Base-by-base conservation (phyloP, 495 filamentous ascomycete genomes). In the Aspergillus incahuasiensis region DNA sequence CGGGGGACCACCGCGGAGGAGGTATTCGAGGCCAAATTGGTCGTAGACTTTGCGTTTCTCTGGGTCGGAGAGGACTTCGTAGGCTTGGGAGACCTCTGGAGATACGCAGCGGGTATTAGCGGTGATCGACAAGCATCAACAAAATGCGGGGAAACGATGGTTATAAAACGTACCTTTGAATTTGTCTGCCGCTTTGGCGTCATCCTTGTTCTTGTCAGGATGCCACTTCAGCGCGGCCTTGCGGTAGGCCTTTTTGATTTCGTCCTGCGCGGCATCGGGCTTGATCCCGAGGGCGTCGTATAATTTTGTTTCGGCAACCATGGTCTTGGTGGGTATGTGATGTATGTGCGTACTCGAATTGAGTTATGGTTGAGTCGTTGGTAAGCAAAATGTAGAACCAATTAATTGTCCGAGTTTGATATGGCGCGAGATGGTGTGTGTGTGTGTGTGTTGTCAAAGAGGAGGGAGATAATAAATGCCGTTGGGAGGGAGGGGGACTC, bases 31-130 rank as follows among this genome's bases (percentile, higher is more conserved):
- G 56, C 94, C 94, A 65, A 82, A 97, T 68, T 95, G 88, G 63
- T 98, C 95, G 66, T 98, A 98, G 20, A 85, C 86, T 74, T 96
- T 95, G 54, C 94, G 87, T 71, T 97, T 97, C 65, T 97, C 95
- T 32, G 94, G 92, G 68, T 98, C 94, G 59, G 89, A 92, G 11
- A 98, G 85, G 64, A 98, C 92, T 76, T 98, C 94, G 75, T 96
- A 98, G 43, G 94, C 94, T 74, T 97, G 92, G 1, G 90, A 95
- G 48, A 90, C 85, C 62, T 97, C 92, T 78, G 25, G 3, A 8
- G 25, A 50, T 39, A 44, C 20, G 47, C n/a, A 28, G 25, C 25
- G 25, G 8, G 20, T 8, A 34, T 67, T 58, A 62, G 65, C 57
- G 49, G 52, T 28, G 43, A 20, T 18, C 39, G 24, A 58, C 16